Evolutionary conservation across 2,329 filamentous ascomycete genomes (phyloP).

Genomic region (Celoporthe dispersa): DNA sequence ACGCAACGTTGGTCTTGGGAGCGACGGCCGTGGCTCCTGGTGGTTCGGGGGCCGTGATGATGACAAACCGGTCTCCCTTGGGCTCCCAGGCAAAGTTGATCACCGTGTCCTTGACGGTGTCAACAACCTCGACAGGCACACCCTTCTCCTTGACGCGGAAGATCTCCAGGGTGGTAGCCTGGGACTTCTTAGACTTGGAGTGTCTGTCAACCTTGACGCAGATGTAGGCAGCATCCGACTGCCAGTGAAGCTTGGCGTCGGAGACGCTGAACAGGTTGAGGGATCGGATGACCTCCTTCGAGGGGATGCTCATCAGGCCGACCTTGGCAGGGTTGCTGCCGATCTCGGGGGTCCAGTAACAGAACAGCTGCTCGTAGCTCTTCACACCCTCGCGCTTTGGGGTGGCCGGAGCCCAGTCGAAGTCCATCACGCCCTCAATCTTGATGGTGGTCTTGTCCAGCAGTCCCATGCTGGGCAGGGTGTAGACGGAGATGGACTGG

Average conservation of each 20-base stretch:
- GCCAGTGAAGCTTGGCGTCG: constrained; percentile 98
- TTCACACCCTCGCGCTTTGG: constrained; percentile 84
- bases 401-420: constrained; percentile 92
- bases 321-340: constrained; percentile 98
- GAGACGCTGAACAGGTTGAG: constrained; percentile 98
- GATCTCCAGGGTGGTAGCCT: constrained; percentile 96
- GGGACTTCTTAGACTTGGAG: constrained; percentile 98
- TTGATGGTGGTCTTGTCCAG: constrained; percentile 92
- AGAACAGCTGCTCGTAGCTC: constrained; percentile 92
- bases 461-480: constrained; percentile 85
- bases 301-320: constrained; percentile 92
- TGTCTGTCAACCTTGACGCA: constrained; percentile 99
- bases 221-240: constrained; percentile 89
- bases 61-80: constrained; percentile 94
- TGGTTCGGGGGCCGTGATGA: constrained; percentile 92
- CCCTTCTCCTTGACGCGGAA: constrained; percentile 98
- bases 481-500: constrained; percentile 94
- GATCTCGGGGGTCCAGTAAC: constrained; percentile 98
- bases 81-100: constrained; percentile 99
- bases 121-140: constrained; percentile 96
- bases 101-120: constrained; percentile 96
- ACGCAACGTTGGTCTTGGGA: constrained; percentile 92
- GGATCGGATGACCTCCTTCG: constrained; percentile 90
- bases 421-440: constrained; percentile 95
- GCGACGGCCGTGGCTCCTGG: constrained; percentile 77